Evolutionary conservation across 371 early-diverging fungal species (phyloP).

Genomic region (Choanephora cucurbitarum): DNA sequence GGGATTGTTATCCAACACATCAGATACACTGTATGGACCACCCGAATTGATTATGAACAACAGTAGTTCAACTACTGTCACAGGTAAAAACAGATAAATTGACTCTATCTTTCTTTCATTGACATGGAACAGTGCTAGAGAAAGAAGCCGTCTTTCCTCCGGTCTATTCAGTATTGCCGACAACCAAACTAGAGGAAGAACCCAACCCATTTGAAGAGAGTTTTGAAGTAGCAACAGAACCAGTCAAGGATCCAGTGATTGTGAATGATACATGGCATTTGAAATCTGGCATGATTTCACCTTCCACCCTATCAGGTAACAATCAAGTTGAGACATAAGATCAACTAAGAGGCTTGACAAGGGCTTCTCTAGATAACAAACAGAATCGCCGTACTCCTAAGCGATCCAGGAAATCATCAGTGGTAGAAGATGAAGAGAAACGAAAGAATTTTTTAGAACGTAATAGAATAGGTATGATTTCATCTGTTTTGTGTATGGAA

Average conservation of each 20-base stretch:
- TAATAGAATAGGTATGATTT: conserved; percentile 70
- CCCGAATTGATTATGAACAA: not conserved
- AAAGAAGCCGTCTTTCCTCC: conserved; percentile 23
- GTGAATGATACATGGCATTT: too few species aligned
- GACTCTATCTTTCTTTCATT: too few species aligned
- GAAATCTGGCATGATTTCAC: conserved; percentile 12
- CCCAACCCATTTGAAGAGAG: conserved; percentile 35
- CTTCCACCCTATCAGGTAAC: conserved; percentile 13
- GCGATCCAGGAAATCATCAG: not conserved
- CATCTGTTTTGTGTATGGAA: too few species aligned
- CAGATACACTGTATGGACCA: not conserved
- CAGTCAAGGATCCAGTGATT: conserved; percentile 8
- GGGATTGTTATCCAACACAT: not conserved
- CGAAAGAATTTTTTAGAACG: conserved; percentile 80
- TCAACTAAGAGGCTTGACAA: too few species aligned
- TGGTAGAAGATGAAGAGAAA: conserved; percentile 64
- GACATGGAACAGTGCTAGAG: conserved; percentile 3
- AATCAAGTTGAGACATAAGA: too few species aligned
- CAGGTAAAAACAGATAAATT: not conserved
- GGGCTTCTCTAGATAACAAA: too few species aligned
- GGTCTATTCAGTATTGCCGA: conserved; percentile 20
- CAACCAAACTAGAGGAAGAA: conserved; percentile 30
- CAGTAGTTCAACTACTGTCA: not conserved
- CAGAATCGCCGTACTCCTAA: not conserved
- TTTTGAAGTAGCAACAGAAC: conserved; percentile 10